A percentile compares a stretch with the other conserved stretches of the same genome.
These are phyloP conservation scores for Arabidopsis suecica DNA, from an alignment of 345 rosid genomes.

Conservation along the genomic window DNA sequence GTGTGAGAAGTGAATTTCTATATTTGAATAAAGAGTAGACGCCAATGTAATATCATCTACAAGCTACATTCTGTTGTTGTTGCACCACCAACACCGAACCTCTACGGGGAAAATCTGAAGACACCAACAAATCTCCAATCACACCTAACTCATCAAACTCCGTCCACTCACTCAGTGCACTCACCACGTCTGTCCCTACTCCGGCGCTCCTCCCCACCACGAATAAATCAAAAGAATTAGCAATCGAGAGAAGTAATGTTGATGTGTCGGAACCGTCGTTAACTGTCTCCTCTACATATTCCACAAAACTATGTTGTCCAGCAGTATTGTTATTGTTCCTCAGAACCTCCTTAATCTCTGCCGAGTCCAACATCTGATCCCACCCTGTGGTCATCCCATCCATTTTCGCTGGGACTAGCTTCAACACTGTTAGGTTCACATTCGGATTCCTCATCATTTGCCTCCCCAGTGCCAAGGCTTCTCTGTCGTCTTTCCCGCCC, in stretches of 20 bases:
- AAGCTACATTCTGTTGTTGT: slow-evolving; percentile 55
- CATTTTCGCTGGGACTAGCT: slow-evolving; percentile 22
- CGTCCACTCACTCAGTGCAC: slow-evolving; percentile 59
- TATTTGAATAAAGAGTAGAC: background rate
- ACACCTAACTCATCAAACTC: slow-evolving; percentile 70
- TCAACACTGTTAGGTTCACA: slow-evolving; percentile 47
- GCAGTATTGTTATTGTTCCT: background rate
- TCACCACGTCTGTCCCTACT: slow-evolving; percentile 44
- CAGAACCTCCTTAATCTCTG: slow-evolving; percentile 41
- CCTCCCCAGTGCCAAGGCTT: slow-evolving; percentile 59
- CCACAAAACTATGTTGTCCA: slow-evolving; percentile 7
- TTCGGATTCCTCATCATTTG: slow-evolving; percentile 51
- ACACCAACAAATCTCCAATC: slow-evolving; percentile 67
- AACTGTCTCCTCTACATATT: slow-evolving; percentile 45
- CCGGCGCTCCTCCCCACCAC: slow-evolving; percentile 58
- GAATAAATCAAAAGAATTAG: slow-evolving; percentile 49
- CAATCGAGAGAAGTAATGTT: slow-evolving; percentile 44
- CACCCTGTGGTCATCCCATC: slow-evolving; percentile 32
- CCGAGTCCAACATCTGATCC: slow-evolving; percentile 51
- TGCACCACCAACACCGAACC: slow-evolving; percentile 63
- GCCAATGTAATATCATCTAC: slow-evolving; percentile 25
- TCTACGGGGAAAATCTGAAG: slow-evolving; percentile 48
- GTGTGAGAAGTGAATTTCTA: slow-evolving; percentile 2
- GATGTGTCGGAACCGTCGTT: slow-evolving; percentile 52
- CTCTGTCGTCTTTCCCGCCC: slow-evolving; percentile 71